phyloP scores from a whole-genome alignment of 2,329 filamentous ascomycete genomes.

The Venturiaceae sp. region DNA sequence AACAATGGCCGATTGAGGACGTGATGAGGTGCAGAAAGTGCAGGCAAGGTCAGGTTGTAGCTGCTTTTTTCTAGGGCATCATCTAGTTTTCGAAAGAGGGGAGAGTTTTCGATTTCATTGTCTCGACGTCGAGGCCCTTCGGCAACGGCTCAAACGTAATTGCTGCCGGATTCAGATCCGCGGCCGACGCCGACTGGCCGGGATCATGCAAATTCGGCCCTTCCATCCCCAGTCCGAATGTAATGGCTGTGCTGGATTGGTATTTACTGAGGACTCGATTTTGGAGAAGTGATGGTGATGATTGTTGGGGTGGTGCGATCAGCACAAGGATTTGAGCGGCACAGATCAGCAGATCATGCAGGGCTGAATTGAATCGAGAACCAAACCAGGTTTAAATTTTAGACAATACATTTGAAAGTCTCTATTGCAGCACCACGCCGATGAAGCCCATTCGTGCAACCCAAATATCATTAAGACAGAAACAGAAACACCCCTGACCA shows the following conservation, averaged over 20 bases:
- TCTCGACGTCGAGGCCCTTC: no score
- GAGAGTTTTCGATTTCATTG: no score
- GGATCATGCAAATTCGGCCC: no score
- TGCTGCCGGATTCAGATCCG: no score
- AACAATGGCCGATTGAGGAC: no score
- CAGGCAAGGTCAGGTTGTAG: no score
- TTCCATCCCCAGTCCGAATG: no score
- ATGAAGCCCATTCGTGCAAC: not conserved
- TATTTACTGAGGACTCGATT: not conserved
- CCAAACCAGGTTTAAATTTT: not conserved
- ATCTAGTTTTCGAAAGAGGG: no score
- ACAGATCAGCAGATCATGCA: slow-evolving; percentile 1
- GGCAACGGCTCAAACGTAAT: no score
- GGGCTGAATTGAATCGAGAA: not conserved
- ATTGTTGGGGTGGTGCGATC: not conserved
- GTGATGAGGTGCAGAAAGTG: no score
- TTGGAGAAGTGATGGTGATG: not conserved
- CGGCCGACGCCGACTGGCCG: no score
- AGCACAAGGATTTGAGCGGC: not conserved
- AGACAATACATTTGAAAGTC: not conserved
- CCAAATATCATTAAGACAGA: not conserved
- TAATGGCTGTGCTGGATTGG: not conserved
- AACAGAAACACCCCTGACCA: not conserved
- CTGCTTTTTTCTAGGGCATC: no score
- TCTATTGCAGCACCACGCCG: not conserved